Percentiles rank a stretch among this genome's conserved stretches.
Conservation (phyloP, 225 moss, liverwort and hornwort genomes). For the Pleurozium schreberi region DNA sequence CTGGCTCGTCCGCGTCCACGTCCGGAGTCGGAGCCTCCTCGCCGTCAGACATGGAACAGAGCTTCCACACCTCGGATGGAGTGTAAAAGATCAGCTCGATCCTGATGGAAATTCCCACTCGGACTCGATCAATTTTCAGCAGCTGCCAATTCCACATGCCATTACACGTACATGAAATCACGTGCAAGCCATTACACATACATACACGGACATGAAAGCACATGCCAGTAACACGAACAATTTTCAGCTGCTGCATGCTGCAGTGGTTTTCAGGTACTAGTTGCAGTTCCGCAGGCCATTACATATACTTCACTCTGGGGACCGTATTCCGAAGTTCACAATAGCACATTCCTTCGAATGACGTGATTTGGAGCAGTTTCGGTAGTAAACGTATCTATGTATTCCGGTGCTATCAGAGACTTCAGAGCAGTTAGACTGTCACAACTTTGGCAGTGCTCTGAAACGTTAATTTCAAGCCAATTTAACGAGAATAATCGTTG, state of each 20-base stretch:
- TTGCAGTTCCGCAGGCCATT: neutral
- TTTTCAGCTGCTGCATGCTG: neutral
- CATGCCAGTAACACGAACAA: neutral
- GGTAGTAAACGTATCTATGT: neutral
- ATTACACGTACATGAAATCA: neutral
- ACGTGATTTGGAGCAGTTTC: neutral
- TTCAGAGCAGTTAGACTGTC: neutral
- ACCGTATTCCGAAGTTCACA: neutral
- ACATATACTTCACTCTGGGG: neutral
- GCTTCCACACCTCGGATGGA: too few species aligned
- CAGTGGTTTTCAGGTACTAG: neutral
- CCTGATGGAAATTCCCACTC: neutral
- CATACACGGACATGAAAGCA: neutral
- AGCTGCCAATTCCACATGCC: neutral
- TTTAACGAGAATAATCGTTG: neutral
- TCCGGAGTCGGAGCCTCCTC: slow-evolving; percentile 6
- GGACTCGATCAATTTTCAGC: neutral
- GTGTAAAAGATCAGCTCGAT: neutral
- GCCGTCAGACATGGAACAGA: slow-evolving; percentile 16
- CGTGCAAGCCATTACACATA: neutral
- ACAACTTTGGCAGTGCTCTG: neutral
- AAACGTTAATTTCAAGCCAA: neutral
- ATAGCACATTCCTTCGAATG: too few species aligned
- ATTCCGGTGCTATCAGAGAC: neutral
- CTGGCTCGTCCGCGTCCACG: slow-evolving; percentile 14